Evolutionary conservation across 805 yeast genomes (phyloP).

Genomic region (Starmerella stellata): DNA sequence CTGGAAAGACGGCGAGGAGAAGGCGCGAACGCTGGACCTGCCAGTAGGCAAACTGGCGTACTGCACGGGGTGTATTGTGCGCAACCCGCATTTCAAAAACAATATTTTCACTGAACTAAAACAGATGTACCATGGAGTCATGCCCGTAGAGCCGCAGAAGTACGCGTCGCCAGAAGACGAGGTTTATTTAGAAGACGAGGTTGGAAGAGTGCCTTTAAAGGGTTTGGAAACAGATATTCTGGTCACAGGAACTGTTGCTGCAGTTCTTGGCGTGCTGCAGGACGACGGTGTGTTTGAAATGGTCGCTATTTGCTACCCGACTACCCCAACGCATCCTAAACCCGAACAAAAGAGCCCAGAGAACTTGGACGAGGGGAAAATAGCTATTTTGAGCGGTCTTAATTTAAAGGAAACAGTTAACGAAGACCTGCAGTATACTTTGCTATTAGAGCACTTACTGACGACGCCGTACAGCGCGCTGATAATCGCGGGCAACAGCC

Average conservation of each 20-base stretch:
- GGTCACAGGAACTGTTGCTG: conserved; percentile 82
- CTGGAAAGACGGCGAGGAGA: conserved; percentile 37
- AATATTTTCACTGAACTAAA: conserved; percentile 70
- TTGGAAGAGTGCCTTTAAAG: conserved; percentile 63
- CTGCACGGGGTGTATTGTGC: conserved; percentile 73
- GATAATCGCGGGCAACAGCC: conserved; percentile 58
- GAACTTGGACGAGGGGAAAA: conserved; percentile 22
- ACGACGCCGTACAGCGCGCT: conserved; percentile 42
- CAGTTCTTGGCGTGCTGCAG: conserved; percentile 69
- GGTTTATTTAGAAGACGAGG: conserved; percentile 74
- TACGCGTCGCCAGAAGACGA: conserved; percentile 31
- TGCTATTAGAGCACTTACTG: conserved; percentile 48
- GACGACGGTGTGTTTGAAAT: conserved; percentile 71
- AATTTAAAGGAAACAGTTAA: conserved; percentile 31
- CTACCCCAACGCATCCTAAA: conserved; percentile 3
- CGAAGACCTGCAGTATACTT: conserved; percentile 23
- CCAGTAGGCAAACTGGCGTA: conserved; percentile 45
- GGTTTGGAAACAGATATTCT: conserved; percentile 37
- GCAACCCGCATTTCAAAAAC: conserved; percentile 71
- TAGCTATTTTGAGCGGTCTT: conserved; percentile 68
- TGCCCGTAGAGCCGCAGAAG: conserved; percentile 19
- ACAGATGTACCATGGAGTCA: conserved; percentile 14
- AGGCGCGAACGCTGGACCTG: conserved; percentile 42
- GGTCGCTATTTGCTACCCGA: conserved; percentile 59
- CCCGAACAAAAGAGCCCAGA: background rate